Evolutionary conservation across 768 basidiomycete species (phyloP), one percentile per base, ranked within the genome.

Genomic region (Boletus tomentosulus): DNA sequence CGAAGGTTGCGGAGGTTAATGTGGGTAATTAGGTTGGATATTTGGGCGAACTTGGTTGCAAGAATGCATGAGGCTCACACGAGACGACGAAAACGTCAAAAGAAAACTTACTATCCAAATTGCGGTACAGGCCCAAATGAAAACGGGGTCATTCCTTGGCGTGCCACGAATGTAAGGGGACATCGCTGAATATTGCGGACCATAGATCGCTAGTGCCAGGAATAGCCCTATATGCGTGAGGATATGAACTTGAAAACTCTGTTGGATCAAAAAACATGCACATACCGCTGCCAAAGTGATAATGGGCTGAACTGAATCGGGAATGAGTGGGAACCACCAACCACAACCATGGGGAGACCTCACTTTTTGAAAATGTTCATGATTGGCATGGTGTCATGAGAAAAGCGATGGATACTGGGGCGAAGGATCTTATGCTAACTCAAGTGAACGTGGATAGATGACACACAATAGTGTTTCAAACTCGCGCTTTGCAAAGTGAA

Each of bases 401-500:
- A 98, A 78, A 98, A 98, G 11, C 91, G 88, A 68, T 99, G 97
- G 2, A 99, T 83, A 64, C 89, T 92, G 22, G 7, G 44, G 22
- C 43, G n/a, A 31, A 10, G 35, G 9, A 42, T 48, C 11, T 62
- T 46, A 57, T 44, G 28, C 4, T 24, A 13, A 45, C 16, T 25
- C 12, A 28, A 22, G 25, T 54, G 30, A 27, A 41, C 16, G 41
- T 3, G 15, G 13, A 27, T 3, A 33, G 33, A 57, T 30, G n/a
- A 69, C 86, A 52, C 51, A 89, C 90, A 93, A 96, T 4, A 95
- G 53, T 3, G 97, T 94, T 72, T 99, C 97, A 19, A 92, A 69
- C 65, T 96, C 92, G 49, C 97, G 87, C 73, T 99, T 99, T 43
- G 81, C 56, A 72, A 94, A 98, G 68, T 99, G 97, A 15, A 87